Base-by-base conservation (phyloP, 257 asterid genomes). In the Solanum infundibuliforme region DNA sequence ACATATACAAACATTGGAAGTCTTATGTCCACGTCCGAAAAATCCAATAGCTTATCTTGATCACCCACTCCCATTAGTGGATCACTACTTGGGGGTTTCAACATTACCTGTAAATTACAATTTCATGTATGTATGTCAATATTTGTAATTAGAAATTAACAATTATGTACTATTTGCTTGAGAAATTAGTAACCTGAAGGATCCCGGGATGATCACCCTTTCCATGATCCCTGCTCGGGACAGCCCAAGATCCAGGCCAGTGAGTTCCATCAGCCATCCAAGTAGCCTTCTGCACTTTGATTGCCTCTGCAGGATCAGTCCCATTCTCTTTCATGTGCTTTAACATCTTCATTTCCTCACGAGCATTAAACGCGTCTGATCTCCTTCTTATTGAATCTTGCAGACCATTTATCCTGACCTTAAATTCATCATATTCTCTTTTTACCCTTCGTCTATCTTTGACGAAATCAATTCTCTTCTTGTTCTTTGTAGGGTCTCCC, bases 241-340 rank as follows among this genome's bases (percentile, higher is more conserved):
- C 46, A 14, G 87, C 48, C 93, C 93, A 91, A 27, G 92, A 65
- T 48, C 93, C 92, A 0, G 93, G 93, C 93, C 92, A 91, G 75
- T 91, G 93, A 43, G 90, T 91, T 13, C 93, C 93, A 85, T 91
- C 93, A 11, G 92, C 93, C 93, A 91, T 91, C 93, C 92, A 91
- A 43, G 92, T 91, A 6, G 93, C 93, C 81, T 91, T 91, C 20
- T 71, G 86, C 2, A 90, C 91, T 76, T 88, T 88, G 74, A 90
- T 83, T 12, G 87, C 86, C 82, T 90, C 93, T 10, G 29, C 29
- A 16, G 92, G 91, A 38, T 91, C 93, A 14, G 87, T 89, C 84
- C 55, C 90, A 71, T 46, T 90, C 93, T 91, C 93, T 46, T 90
- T 91, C 86, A 90, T 85, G 23, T 89, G 93, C 87, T 91, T 91